Base-by-base conservation (phyloP, 179 eudicot species). In the Carnegiea gigantea region DNA sequence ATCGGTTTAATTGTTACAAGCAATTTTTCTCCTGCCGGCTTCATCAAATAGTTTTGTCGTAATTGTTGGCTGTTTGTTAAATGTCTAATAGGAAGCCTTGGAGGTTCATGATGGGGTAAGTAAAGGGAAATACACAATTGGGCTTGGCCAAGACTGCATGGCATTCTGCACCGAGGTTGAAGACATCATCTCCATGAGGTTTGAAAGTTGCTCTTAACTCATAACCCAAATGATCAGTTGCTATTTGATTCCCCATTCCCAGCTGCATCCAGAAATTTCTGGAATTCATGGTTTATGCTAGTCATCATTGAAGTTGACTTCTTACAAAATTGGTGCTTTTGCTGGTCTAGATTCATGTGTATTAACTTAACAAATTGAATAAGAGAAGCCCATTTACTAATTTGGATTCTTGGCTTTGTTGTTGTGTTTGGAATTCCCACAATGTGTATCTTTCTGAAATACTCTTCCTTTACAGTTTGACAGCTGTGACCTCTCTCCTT, bases 151-250 rank as follows among this genome's bases (percentile, higher is more conserved):
- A 78, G 99, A 96, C 79, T 94, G 98, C 87, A 90, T 96, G 98
- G 97, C 91, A 18, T 96, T 94, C 84, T 96, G 99, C 83, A 88
- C 95, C n/a, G 99, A 96, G 84, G 99, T 96, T 6, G 99, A 96
- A 91, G 99, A 96, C 86, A 97, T 96, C 76, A 96, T 96, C 77
- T 96, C 99, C 26, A 96, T 96, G 98, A 92, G 98, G 99, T 96
- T 73, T 38, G 9, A 40, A 20, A 59, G 26, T 28, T 53, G 44
- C 46, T 62, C 28, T 62, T 62, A 18, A 15, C 14, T 57, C 38
- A 24, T 30, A 36, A 70, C 46, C 21, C 9, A 8, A 70, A 9
- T 59, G 60, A 10, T 78, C 12, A 62, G 24, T 51, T 38, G 75
- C 48, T 54, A 15, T 36, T 70, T 70, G 21, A 76, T 74, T 24